phyloP scores from a whole-genome alignment of 192 early-diverging fungal species.

The Borealophlyctis nickersoniae region DNA sequence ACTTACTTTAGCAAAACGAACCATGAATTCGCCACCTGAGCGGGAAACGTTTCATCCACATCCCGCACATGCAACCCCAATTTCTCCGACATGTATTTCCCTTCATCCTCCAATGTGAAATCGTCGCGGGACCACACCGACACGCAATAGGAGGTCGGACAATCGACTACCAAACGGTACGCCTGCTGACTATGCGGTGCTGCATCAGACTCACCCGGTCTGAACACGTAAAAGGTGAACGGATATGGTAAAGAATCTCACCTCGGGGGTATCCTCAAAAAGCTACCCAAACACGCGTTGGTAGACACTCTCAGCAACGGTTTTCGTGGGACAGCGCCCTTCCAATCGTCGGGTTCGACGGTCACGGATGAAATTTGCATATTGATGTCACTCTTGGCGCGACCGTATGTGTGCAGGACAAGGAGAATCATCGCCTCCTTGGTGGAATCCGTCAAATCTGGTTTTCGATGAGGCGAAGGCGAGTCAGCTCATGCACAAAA shows the following conservation, averaged over 20 bases:
- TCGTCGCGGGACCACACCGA: slow-evolving; percentile 46
- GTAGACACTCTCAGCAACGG: slow-evolving; percentile 35
- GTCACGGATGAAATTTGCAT: slow-evolving; percentile 30
- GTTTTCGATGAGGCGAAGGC: too few relatives aligned
- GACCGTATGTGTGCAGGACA: slow-evolving; percentile 41
- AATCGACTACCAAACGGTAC: slow-evolving; percentile 44
- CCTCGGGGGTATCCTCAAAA: slow-evolving; percentile 34
- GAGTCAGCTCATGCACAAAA: slow-evolving; percentile 1
- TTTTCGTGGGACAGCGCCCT: slow-evolving; percentile 5
- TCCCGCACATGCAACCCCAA: slow-evolving; percentile 41
- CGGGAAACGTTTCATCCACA: slow-evolving; percentile 47
- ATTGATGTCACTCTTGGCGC: slow-evolving; percentile 28
- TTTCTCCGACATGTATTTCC: slow-evolving; percentile 45
- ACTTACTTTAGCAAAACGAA: slow-evolving; percentile 50
- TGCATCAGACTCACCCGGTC: too few relatives aligned
- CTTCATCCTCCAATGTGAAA: slow-evolving; percentile 49
- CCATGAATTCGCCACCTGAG: slow-evolving; percentile 46
- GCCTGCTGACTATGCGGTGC: slow-evolving; percentile 26
- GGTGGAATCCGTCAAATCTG: slow-evolving; percentile 42
- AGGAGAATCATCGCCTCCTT: slow-evolving; percentile 32
- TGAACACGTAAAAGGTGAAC: slow-evolving; percentile 10
- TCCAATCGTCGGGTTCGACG: slow-evolving; percentile 51
- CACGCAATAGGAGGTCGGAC: slow-evolving; percentile 37
- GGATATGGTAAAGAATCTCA: slow-evolving; percentile 11
- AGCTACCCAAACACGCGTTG: slow-evolving; percentile 36